Conservation (phyloP, 2,329 filamentous ascomycete species). For the Xylaria sp. region DNA sequence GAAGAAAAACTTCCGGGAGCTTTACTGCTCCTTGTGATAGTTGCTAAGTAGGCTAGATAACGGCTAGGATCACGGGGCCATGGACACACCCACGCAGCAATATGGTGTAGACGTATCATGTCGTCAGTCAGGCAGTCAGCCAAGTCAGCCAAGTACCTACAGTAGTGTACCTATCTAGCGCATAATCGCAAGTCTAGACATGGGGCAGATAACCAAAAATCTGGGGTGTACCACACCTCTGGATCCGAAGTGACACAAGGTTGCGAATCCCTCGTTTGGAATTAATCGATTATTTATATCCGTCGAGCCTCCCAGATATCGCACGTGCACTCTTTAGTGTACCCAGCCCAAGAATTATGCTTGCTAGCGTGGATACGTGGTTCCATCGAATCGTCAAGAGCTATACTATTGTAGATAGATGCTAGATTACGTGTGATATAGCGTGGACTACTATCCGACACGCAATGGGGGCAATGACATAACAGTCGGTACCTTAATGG, state of each 20-base stretch:
- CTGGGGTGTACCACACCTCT: conserved; percentile 12
- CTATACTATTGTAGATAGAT: not conserved
- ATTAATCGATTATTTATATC: conserved; percentile 5
- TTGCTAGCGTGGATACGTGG: not conserved
- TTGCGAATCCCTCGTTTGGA: conserved; percentile 16
- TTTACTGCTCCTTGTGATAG: not conserved
- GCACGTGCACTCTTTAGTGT: conserved; percentile 1
- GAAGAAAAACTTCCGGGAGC: not conserved
- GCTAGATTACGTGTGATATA: not conserved
- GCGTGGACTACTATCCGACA: not conserved
- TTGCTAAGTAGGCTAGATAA: not conserved
- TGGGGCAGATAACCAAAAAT: conserved; percentile 11
- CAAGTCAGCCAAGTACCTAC: not conserved
- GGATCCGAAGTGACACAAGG: conserved; percentile 17
- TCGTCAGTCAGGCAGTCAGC: not conserved
- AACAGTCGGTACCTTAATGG: not conserved
- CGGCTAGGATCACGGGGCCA: conserved; percentile 1
- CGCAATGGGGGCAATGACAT: not conserved
- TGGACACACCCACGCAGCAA: not conserved
- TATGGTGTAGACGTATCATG: not conserved
- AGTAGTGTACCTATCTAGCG: not conserved
- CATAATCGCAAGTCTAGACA: not conserved
- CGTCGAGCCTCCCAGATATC: not conserved
- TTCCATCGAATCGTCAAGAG: not conserved
- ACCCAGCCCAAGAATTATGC: not conserved